Evolutionary conservation across 306 rosid species (phyloP).

Genomic region (Vigna hirtella): DNA sequence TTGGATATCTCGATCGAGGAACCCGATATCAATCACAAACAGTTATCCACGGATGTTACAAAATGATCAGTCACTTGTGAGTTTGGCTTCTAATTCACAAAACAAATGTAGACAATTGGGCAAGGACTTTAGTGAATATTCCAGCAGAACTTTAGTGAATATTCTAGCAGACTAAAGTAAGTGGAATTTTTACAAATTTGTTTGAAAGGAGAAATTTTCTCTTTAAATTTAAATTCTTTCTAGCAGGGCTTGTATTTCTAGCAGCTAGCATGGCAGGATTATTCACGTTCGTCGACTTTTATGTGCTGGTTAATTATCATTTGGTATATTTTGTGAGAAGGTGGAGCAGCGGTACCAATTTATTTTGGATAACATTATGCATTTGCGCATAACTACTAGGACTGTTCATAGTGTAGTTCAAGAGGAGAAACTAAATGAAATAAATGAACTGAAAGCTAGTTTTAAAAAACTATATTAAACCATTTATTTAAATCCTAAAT

Average conservation of each 20-base stretch:
- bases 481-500: too few species aligned
- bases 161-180: background rate
- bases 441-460: too few species aligned
- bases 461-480: too few species aligned
- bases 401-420: too few species aligned
- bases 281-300: slow-evolving; percentile 20
- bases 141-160: background rate
- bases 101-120: background rate
- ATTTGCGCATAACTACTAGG: background rate
- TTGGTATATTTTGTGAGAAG: background rate
- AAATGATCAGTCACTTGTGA: too few species aligned
- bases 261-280: background rate
- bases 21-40: too few species aligned
- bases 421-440: too few species aligned
- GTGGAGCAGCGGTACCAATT: slow-evolving; percentile 11
- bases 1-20: too few species aligned
- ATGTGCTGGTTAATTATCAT: background rate
- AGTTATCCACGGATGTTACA: too few species aligned
- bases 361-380: background rate
- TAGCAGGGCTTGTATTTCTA: background rate
- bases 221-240: background rate
- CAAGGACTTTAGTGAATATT: background rate
- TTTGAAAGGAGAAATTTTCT: background rate
- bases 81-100: background rate
- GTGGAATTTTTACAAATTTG: background rate